Evolutionary conservation across 352 stramenopile species (phyloP).

Genomic region (Nothophytophthora sp.): DNA sequence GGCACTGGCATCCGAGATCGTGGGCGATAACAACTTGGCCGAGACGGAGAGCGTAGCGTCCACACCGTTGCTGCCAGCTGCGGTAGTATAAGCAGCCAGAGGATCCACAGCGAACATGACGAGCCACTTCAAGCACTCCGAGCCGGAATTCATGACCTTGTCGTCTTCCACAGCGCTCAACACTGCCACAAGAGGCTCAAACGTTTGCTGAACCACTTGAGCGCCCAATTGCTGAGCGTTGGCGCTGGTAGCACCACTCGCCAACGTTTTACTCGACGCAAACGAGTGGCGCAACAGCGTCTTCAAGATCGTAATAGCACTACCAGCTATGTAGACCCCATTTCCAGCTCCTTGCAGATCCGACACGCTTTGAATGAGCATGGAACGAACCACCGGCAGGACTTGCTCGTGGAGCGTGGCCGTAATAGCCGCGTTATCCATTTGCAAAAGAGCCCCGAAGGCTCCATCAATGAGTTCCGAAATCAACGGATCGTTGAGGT

Average conservation of each 20-base stretch:
- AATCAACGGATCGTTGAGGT: conserved; percentile 79
- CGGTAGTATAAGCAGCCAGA: conserved; percentile 48
- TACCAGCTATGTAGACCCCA: conserved; percentile 58
- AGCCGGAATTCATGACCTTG: conserved; percentile 71
- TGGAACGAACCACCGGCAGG: conserved; percentile 53
- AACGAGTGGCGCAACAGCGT: conserved; percentile 77
- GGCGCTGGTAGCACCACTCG: conserved; percentile 23
- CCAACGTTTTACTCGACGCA: conserved; percentile 29
- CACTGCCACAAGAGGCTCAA: conserved; percentile 71
- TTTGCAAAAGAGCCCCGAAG: conserved; percentile 66
- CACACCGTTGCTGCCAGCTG: conserved; percentile 45
- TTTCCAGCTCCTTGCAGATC: conserved; percentile 57
- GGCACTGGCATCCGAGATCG: conserved; percentile 68
- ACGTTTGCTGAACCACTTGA: conserved; percentile 70
- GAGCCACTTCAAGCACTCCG: conserved; percentile 84
- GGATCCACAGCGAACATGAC: conserved; percentile 78
- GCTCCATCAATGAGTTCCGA: conserved; percentile 70
- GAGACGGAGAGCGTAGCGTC: conserved; percentile 73
- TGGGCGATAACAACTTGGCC: conserved; percentile 66
- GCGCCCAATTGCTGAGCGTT: conserved; percentile 49
- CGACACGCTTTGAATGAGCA: conserved; percentile 54
- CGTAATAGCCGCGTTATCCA: conserved; percentile 59
- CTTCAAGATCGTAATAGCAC: conserved; percentile 73
- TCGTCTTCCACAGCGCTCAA: conserved; percentile 69
- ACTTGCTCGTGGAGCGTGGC: conserved; percentile 64